phyloP scores from a whole-genome alignment of 2,329 filamentous ascomycete species.

The Colletotrichum navitas region DNA sequence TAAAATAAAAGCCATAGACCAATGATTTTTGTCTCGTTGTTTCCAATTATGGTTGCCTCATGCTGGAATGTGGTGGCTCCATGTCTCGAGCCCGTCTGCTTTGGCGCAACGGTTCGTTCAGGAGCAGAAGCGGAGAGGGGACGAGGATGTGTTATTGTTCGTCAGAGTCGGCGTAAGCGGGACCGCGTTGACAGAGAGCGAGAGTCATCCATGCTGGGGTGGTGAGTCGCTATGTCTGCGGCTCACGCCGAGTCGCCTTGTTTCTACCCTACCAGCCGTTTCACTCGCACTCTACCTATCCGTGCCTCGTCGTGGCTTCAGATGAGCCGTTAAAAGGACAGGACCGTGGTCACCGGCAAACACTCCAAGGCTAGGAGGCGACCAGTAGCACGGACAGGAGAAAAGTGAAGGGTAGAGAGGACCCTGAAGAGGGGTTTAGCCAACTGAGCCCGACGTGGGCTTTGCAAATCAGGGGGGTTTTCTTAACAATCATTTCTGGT shows the following conservation, averaged over 20 bases:
- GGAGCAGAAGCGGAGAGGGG: constrained; percentile 4
- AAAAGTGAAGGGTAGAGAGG: constrained; percentile 7
- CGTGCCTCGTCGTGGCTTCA: not conserved
- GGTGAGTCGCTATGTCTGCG: not conserved
- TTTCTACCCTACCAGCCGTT: not conserved
- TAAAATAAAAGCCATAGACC: not conserved
- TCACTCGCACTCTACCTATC: not conserved
- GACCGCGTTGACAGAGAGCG: constrained; percentile 3
- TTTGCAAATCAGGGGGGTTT: constrained; percentile 5
- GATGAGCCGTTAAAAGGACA: not conserved
- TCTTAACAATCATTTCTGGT: not conserved
- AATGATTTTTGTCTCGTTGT: not conserved
- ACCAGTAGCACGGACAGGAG: constrained; percentile 12
- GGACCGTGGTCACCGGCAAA: not conserved
- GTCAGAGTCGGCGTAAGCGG: not conserved
- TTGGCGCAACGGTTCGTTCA: constrained; percentile 16
- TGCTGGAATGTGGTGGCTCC: not conserved
- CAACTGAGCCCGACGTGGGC: constrained; percentile 15
- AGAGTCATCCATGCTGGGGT: not conserved
- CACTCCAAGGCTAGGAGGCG: constrained; percentile 9
- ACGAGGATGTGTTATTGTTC: not conserved
- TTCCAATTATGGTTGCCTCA: constrained; percentile 15
- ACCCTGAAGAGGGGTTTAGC: not conserved
- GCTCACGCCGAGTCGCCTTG: too few species aligned
- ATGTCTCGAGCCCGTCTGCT: constrained; percentile 1